Percentiles rank a stretch among this genome's conserved stretches.
Conservation (phyloP, 163 green algal genomes). For the Scenedesmus sp. region DNA sequence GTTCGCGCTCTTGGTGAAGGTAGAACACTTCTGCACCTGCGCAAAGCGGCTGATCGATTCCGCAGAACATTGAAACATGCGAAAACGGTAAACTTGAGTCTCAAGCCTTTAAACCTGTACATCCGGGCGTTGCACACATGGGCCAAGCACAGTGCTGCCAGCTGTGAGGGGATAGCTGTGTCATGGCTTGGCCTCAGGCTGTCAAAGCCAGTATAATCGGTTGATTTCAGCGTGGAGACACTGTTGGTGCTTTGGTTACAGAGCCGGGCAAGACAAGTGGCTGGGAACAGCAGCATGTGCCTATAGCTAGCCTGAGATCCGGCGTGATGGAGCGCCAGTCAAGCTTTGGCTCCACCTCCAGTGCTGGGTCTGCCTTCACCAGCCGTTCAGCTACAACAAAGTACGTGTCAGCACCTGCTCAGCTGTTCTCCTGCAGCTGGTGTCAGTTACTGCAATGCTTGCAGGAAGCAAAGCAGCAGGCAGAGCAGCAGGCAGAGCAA, state of each 20-base stretch:
- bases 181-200: not conserved
- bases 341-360: slow-evolving; percentile 53
- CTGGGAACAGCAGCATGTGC: slow-evolving; percentile 8
- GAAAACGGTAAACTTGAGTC: not conserved
- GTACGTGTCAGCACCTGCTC: not conserved
- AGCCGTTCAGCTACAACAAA: slow-evolving; percentile 49
- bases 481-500: not conserved
- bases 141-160: not conserved
- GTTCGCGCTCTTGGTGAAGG: not conserved
- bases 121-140: not conserved
- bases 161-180: not conserved
- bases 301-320: slow-evolving; percentile 7
- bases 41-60: not conserved
- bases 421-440: not conserved
- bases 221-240: not conserved
- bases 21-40: not conserved
- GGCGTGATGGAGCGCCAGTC: slow-evolving; percentile 59
- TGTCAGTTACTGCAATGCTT: not conserved
- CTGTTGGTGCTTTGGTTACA: not conserved
- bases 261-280: not conserved
- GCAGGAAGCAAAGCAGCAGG: not conserved
- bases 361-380: slow-evolving; percentile 49
- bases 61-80: not conserved
- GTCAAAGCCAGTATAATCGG: not conserved
- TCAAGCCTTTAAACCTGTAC: not conserved